Conservation (phyloP, 2,329 filamentous ascomycete genomes). For the Zarea fungicola region DNA sequence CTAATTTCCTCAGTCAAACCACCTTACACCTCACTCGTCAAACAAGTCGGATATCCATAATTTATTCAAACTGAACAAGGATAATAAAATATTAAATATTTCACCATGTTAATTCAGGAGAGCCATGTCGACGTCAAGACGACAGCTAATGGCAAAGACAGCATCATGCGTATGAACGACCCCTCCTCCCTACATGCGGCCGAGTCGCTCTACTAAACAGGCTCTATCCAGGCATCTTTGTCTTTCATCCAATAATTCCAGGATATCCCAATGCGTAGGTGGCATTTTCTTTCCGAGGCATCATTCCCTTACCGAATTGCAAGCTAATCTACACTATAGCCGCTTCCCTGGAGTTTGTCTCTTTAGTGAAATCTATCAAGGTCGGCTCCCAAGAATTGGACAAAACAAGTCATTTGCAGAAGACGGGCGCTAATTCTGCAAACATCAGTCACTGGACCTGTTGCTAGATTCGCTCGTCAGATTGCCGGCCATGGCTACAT, state of each 20-base stretch:
- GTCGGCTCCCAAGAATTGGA: too few species aligned
- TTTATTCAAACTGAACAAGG: too few species aligned
- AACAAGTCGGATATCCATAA: not conserved
- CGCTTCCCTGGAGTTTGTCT: conserved; percentile 80
- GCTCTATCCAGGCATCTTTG: conserved; percentile 63
- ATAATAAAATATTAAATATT: not conserved
- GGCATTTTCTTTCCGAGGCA: not conserved
- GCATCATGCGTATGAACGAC: conserved; percentile 48
- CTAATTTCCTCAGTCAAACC: not conserved
- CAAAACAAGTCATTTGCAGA: too few species aligned
- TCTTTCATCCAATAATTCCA: conserved; percentile 81
- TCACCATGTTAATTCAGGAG: conserved; percentile 49
- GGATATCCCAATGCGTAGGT: conserved; percentile 81
- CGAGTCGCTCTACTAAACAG: not conserved
- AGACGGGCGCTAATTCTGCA: too few species aligned
- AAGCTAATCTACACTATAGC: conserved; percentile 28
- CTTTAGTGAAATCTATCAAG: conserved; percentile 95
- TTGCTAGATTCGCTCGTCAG: conserved; percentile 82
- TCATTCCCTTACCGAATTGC: not conserved
- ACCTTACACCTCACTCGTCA: not conserved
- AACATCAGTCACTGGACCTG: conserved; percentile 88
- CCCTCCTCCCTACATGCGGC: not conserved
- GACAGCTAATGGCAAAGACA: conserved; percentile 48
- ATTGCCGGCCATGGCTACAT: conserved; percentile 93
- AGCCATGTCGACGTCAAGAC: conserved; percentile 46